Conservation (phyloP, 2,329 filamentous ascomycete species). For the Capronia epimyces region DNA sequence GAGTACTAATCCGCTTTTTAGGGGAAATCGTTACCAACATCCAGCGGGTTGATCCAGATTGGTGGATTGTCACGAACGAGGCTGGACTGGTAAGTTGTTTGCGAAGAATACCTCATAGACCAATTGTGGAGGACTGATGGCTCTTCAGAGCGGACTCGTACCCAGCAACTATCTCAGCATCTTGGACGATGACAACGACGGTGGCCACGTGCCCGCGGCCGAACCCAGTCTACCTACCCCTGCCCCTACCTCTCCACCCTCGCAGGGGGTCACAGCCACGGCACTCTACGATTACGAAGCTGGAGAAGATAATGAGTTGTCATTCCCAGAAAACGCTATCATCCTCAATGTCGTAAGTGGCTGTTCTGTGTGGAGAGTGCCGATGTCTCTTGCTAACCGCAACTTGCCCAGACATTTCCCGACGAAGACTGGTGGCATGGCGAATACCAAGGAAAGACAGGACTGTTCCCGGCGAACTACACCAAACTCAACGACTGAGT, state of each 20-base stretch:
- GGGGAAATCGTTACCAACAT: slow-evolving; percentile 77
- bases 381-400: background rate
- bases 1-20: slow-evolving; percentile 7
- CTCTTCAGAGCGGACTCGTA: slow-evolving; percentile 62
- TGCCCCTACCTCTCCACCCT: slow-evolving; percentile 28
- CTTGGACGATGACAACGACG: slow-evolving; percentile 47
- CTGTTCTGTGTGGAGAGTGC: background rate
- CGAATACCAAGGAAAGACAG: slow-evolving; percentile 69
- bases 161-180: slow-evolving; percentile 96
- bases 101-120: background rate
- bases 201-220: slow-evolving; percentile 33
- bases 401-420: slow-evolving; percentile 69
- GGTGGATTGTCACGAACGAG: slow-evolving; percentile 94
- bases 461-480: slow-evolving; percentile 66
- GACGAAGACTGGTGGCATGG: slow-evolving; percentile 99
- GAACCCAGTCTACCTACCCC: slow-evolving; percentile 31
- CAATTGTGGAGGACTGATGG: background rate
- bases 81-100: slow-evolving; percentile 59
- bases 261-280: slow-evolving; percentile 62
- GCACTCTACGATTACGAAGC: slow-evolving; percentile 96
- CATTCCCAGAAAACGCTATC: slow-evolving; percentile 82
- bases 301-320: slow-evolving; percentile 80
- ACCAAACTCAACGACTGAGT: slow-evolving; percentile 40
- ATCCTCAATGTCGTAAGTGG: slow-evolving; percentile 68
- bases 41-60: slow-evolving; percentile 95